These are phyloP conservation scores for Emmonsiellopsis sp. DNA, from an alignment of 2,329 filamentous ascomycete species.

Conservation along the genomic window DNA sequence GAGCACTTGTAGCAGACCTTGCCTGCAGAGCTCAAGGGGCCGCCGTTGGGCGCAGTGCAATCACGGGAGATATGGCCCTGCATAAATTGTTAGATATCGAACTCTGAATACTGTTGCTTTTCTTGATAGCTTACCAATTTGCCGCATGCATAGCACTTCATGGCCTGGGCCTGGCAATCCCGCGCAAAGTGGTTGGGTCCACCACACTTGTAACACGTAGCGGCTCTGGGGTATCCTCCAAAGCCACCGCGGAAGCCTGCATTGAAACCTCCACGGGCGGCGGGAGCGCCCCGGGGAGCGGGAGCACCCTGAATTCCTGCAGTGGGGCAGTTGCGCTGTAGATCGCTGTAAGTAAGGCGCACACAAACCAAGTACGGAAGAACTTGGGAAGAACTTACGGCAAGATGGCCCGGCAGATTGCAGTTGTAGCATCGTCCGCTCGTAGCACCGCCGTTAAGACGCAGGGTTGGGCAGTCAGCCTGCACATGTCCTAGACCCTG, in stretches of 20 bases:
- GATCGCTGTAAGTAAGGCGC: conserved; percentile 20
- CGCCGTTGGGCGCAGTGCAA: conserved; percentile 94
- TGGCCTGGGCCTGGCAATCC: conserved; percentile 95
- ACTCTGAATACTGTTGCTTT: background rate
- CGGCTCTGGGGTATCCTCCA: conserved; percentile 46
- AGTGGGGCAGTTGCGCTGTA: conserved; percentile 13
- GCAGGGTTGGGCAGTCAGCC: conserved; percentile 95
- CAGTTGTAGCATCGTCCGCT: conserved; percentile 95
- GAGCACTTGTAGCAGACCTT: conserved; percentile 99
- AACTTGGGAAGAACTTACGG: conserved; percentile 48
- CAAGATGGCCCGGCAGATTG: conserved; percentile 84
- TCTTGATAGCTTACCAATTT: conserved; percentile 51
- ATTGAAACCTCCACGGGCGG: conserved; percentile 56
- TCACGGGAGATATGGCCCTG: conserved; percentile 82
- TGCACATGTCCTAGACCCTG: conserved; percentile 97
- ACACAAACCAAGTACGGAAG: background rate
- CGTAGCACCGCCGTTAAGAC: conserved; percentile 69
- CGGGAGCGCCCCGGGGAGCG: conserved; percentile 57
- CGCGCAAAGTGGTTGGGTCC: conserved; percentile 96
- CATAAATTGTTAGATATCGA: conserved; percentile 8
- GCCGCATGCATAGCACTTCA: conserved; percentile 97
- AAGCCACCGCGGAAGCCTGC: conserved; percentile 65
- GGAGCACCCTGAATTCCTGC: conserved; percentile 51
- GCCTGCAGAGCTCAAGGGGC: conserved; percentile 86
- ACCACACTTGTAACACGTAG: conserved; percentile 58